A percentile compares a stretch with the other conserved stretches of the same genome.
phyloP scores from a whole-genome alignment of 2,329 filamentous ascomycete genomes.

The Pseudogymnoascus sp. region DNA sequence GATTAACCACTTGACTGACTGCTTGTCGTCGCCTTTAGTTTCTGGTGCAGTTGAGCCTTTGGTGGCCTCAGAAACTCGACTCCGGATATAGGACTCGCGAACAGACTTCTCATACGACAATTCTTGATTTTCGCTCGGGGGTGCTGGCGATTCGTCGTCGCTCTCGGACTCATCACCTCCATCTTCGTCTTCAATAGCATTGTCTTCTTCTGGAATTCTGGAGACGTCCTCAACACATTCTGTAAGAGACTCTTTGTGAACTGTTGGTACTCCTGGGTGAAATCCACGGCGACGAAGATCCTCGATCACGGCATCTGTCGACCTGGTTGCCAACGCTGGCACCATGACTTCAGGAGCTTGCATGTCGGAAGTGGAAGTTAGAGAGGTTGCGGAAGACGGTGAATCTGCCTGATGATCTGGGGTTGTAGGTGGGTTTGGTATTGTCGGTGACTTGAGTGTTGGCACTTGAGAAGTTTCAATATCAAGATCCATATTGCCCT shows the following conservation, averaged over 20 bases:
- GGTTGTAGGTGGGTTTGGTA: not conserved
- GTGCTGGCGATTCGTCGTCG: constrained; percentile 14
- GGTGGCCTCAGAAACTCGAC: constrained; percentile 22
- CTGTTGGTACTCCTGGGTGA: not conserved
- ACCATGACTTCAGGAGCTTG: not conserved
- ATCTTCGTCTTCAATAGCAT: not conserved
- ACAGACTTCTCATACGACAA: constrained; percentile 39
- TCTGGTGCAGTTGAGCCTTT: constrained; percentile 22
- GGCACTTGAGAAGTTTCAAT: not conserved
- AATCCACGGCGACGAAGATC: constrained; percentile 21
- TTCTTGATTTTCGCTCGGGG: not conserved
- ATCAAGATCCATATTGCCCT: not conserved
- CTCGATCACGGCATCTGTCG: constrained; percentile 27
- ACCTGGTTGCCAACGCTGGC: constrained; percentile 23
- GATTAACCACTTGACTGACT: constrained; percentile 29
- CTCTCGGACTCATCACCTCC: constrained; percentile 13
- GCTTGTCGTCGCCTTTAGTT: constrained; percentile 23
- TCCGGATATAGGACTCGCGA: constrained; percentile 42
- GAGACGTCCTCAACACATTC: not conserved
- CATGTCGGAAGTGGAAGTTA: not conserved
- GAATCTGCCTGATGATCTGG: not conserved
- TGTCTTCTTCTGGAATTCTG: not conserved
- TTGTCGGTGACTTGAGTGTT: not conserved
- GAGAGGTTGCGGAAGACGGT: not conserved
- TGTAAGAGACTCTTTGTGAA: not conserved